Conservation (phyloP, 805 yeast genomes). For the Lachancea meyersii region DNA sequence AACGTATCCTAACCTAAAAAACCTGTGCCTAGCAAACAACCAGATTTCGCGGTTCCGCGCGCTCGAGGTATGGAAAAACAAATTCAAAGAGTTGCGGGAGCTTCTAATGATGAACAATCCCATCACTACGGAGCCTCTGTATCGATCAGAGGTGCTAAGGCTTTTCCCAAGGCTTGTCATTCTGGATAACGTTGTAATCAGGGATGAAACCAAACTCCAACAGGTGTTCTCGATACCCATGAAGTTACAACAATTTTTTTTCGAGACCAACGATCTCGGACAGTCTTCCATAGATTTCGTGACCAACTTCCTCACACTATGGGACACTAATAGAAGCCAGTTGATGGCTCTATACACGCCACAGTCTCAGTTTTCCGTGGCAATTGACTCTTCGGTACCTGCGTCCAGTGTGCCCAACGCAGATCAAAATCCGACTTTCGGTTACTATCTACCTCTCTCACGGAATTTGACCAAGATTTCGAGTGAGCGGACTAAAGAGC, state of each 20-base stretch:
- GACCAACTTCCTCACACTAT: constrained; percentile 63
- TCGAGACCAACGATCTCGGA: constrained; percentile 70
- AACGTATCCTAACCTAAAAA: constrained; percentile 68
- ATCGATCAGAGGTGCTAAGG: constrained; percentile 57
- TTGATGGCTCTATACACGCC: constrained; percentile 68
- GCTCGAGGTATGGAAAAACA: constrained; percentile 72
- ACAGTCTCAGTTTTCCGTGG: constrained; percentile 78
- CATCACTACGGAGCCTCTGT: constrained; percentile 41
- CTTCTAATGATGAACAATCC: constrained; percentile 78
- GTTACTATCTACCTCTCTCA: constrained; percentile 64
- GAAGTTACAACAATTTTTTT: constrained; percentile 58
- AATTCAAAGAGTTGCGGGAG: constrained; percentile 68
- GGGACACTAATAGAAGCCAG: constrained; percentile 76
- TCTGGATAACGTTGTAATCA: constrained; percentile 68
- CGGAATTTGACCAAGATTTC: constrained; percentile 67
- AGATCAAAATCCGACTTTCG: constrained; percentile 44
- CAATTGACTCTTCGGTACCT: constrained; percentile 69
- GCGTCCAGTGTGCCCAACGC: constrained; percentile 31
- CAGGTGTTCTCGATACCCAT: constrained; percentile 51
- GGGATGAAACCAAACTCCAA: constrained; percentile 61
- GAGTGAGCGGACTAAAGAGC: constrained; percentile 46
- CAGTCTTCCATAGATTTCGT: constrained; percentile 70
- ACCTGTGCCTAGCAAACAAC: constrained; percentile 77
- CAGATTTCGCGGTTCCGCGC: constrained; percentile 50
- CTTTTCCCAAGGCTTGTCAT: constrained; percentile 75